phyloP scores from a whole-genome alignment of 2,329 filamentous ascomycete genomes.

The Phoma sp. region DNA sequence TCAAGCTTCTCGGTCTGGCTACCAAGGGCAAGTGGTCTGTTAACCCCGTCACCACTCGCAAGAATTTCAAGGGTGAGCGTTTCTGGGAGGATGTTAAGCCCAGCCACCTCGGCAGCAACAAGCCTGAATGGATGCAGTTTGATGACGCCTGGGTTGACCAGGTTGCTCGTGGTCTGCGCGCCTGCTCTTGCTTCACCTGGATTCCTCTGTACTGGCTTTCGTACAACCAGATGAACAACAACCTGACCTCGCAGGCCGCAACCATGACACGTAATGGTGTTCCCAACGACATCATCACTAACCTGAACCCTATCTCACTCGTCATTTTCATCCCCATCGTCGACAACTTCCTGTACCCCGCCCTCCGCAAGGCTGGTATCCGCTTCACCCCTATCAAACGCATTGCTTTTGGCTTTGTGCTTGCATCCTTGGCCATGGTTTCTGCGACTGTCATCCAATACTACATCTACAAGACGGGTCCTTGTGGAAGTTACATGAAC shows the following conservation, averaged over 20 bases:
- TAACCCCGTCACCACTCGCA: conserved; percentile 65
- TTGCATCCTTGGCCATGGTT: conserved; percentile 57
- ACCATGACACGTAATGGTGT: conserved; percentile 60
- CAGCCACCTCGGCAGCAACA: conserved; percentile 62
- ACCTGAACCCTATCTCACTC: conserved; percentile 60
- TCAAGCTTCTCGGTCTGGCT: conserved; percentile 65
- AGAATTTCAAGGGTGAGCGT: conserved; percentile 61
- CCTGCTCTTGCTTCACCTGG: conserved; percentile 61
- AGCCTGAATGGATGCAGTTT: conserved; percentile 78
- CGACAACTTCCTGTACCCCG: conserved; percentile 60
- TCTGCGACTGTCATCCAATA: conserved; percentile 58
- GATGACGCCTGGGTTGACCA: conserved; percentile 81
- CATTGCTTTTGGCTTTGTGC: conserved; percentile 58
- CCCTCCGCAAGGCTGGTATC: conserved; percentile 54
- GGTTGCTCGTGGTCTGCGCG: conserved; percentile 47
- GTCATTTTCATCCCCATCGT: conserved; percentile 62
- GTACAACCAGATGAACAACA: conserved; percentile 62
- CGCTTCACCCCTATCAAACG: conserved; percentile 61
- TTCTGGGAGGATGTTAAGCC: conserved; percentile 75
- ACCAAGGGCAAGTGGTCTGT: conserved; percentile 68
- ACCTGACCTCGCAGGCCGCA: conserved; percentile 61
- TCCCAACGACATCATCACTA: conserved; percentile 63
- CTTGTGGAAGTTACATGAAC: conserved; percentile 65
- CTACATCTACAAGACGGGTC: conserved; percentile 68
- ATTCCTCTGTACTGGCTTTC: conserved; percentile 52